Evolutionary conservation across 1,284 basidiomycete genomes (phyloP).

Genomic region (Cystobasidiaceae sp.): DNA sequence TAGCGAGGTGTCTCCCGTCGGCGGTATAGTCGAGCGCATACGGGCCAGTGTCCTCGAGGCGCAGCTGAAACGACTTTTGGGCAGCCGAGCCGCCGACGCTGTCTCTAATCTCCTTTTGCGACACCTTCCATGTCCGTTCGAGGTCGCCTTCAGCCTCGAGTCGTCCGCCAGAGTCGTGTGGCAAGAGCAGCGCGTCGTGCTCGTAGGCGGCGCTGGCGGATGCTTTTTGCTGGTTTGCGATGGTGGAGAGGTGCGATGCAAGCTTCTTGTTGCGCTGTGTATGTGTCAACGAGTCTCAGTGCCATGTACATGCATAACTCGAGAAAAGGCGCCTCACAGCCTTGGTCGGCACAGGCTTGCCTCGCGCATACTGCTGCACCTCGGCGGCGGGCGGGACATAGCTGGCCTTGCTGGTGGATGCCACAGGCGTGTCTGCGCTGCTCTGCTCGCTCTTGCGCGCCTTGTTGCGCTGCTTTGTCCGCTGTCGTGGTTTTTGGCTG

Average conservation of each 20-base stretch:
- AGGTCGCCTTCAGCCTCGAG: conserved; percentile 69
- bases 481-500: not conserved
- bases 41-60: conserved; percentile 74
- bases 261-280: conserved; percentile 32
- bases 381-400: conserved; percentile 2
- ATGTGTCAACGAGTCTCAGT: not conserved
- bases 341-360: not conserved
- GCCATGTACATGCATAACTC: not conserved
- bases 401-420: not conserved
- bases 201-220: conserved; percentile 23
- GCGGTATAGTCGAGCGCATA: conserved; percentile 76
- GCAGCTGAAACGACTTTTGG: conserved; percentile 70
- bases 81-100: conserved; percentile 56
- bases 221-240: conserved; percentile 23
- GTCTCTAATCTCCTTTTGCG: conserved; percentile 69
- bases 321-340: not conserved
- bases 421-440: not conserved
- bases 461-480: not conserved
- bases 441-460: not conserved
- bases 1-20: conserved; percentile 81
- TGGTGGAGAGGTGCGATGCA: conserved; percentile 13
- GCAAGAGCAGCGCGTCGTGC: conserved; percentile 48
- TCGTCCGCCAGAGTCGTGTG: conserved; percentile 58
- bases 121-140: conserved; percentile 83
- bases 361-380: conserved; percentile 3